Base-by-base conservation (phyloP, 1,284 basidiomycete species). In the Ustilago lituana region DNA sequence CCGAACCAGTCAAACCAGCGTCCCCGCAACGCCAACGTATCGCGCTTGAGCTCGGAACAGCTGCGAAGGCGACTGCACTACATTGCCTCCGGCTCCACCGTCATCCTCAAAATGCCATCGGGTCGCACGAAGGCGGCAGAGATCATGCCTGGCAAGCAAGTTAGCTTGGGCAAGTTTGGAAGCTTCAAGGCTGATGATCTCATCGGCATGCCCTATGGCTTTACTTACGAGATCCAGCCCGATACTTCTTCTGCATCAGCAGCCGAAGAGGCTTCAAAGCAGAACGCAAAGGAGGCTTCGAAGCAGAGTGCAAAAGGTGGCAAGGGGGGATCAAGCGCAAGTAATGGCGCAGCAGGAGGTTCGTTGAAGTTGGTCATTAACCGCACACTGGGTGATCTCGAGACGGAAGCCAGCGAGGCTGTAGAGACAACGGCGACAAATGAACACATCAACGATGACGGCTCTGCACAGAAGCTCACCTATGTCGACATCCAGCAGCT, bases 151-250 rank as follows among this genome's bases (percentile, higher is more conserved):
- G 74, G 73, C 29, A 76, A 73, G 33, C 65, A 67, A 23, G 71
- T 82, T 17, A 74, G 66, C 24, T 66, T 82, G 32, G 81, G 81
- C 43, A 82, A 82, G 50, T 81, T 82, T 44, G 81, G 81, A 17
- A 60, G 59, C 31, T 82, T 82, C 52, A 47, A 68, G 19, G 70
- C 78, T 8, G 73, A 80, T 43, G 72, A 78, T 22, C 53, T 82
- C 26, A 76, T 81, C 20, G 78, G 78, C 1, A 73, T 77, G 56
- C 79, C 81, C 1, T 82, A 69, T 32, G 81, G 80, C 5, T 74
- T 75, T 31, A 80, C 78, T 3, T 82, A 76, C 53, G 80, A 82
- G 62, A 81, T 82, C 37, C 54, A 58, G 26, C 19, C 44, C 10
- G 56, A 65, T 6, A 4, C 55, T 14, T 10, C 36, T 7, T 11